Conservation (phyloP, 192 early-diverging fungal genomes). For the Podochytrium sp. region DNA sequence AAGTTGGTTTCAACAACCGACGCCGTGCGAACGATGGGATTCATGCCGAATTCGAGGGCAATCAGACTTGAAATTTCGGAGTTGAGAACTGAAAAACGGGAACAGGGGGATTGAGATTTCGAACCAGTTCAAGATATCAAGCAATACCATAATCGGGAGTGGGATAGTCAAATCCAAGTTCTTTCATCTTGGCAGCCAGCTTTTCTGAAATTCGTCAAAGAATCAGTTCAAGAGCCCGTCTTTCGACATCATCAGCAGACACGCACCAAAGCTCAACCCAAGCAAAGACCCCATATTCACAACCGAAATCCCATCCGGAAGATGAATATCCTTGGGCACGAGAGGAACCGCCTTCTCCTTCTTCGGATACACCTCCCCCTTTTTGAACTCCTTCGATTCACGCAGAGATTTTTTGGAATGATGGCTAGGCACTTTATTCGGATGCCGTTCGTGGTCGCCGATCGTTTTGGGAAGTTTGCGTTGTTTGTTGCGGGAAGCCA, state of each 20-base stretch:
- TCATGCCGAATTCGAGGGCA: slow-evolving; percentile 85
- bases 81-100: slow-evolving; percentile 70
- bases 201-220: slow-evolving; percentile 45
- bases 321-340: slow-evolving; percentile 65
- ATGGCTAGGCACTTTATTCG: background rate
- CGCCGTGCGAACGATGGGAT: slow-evolving; percentile 73
- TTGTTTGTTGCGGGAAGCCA: background rate
- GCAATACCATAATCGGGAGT: slow-evolving; percentile 60
- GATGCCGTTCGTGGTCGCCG: too few relatives aligned
- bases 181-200: slow-evolving; percentile 72
- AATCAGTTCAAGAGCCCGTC: background rate
- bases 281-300: slow-evolving; percentile 80
- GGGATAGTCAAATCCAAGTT: slow-evolving; percentile 81
- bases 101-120: background rate
- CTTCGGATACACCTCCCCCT: background rate
- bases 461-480: background rate
- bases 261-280: slow-evolving; percentile 68
- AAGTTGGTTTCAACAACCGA: slow-evolving; percentile 51
- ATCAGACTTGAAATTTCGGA: slow-evolving; percentile 86
- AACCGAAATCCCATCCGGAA: slow-evolving; percentile 84
- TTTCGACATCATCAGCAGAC: background rate
- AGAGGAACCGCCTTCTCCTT: slow-evolving; percentile 45
- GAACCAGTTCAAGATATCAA: slow-evolving; percentile 13
- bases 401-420: background rate
- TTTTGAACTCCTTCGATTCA: background rate